phyloP scores from a whole-genome alignment of 2,329 filamentous ascomycete genomes.

The Talaromyces sp. region DNA sequence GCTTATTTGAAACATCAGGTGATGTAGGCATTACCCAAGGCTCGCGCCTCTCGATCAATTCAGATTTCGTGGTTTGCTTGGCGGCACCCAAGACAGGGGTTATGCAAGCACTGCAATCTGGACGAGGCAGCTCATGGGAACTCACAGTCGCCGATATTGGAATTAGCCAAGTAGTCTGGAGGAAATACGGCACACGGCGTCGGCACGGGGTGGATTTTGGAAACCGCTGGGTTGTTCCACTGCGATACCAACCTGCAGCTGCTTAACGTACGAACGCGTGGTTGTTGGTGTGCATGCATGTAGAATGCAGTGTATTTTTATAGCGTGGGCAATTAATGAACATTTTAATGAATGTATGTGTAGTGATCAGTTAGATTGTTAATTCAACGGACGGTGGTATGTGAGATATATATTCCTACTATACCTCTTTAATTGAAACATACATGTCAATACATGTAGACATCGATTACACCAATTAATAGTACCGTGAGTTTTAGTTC shows the following conservation, averaged over 20 bases:
- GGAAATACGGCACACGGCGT: constrained; percentile 74
- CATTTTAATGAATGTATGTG: not conserved
- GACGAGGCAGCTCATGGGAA: constrained; percentile 60
- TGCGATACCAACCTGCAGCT: constrained; percentile 43
- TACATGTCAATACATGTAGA: too few relatives aligned
- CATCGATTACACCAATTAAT: too few relatives aligned
- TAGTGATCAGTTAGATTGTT: not conserved
- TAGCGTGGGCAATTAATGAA: not conserved
- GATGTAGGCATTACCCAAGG: constrained; percentile 62
- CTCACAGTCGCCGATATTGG: constrained; percentile 85
- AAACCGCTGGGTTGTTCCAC: constrained; percentile 74
- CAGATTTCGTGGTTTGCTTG: constrained; percentile 77
- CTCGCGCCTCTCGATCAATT: constrained; percentile 71
- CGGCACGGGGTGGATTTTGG: constrained; percentile 86
- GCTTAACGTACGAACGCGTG: constrained; percentile 17
- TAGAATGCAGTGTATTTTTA: constrained; percentile 1
- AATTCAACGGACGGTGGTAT: too few relatives aligned
- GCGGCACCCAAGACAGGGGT: constrained; percentile 84
- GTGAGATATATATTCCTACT: too few relatives aligned
- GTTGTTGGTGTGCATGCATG: not conserved
- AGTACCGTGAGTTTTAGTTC: too few relatives aligned
- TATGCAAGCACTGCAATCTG: constrained; percentile 67
- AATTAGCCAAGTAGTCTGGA: constrained; percentile 76
- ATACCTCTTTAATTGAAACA: too few relatives aligned
- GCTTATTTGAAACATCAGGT: constrained; percentile 27